Base-by-base conservation (phyloP, 305 asterid species). In the Fraxinus nigra region DNA sequence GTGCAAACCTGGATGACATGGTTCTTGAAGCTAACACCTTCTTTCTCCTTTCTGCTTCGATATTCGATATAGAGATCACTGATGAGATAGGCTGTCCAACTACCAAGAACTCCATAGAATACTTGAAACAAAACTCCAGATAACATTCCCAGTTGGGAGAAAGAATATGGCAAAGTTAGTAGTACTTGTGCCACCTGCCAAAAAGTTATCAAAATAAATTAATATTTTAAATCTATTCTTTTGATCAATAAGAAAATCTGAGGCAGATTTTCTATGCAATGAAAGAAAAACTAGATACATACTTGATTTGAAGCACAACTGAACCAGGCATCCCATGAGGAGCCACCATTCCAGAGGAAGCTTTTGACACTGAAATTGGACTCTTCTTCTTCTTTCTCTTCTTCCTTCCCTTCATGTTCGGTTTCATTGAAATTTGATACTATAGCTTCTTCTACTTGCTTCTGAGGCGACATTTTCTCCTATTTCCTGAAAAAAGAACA, bases 21-120 rank as follows among this genome's bases (percentile, higher is more conserved):
- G 86, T 92, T 95, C 34, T 93, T 92, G 93, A 92, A 95, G 92
- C 90, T 93, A 20, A 87, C 94, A 24, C 92, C 92, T 82, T 95
- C 97, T 63, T 93, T 92, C 77, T 95, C 98, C 88, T 93, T 95
- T 1, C 98, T 82, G 79, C 90, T 90, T 69, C 97, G 86, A 77
- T 93, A 95, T 84, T 95, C 98, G 0, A 95, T 79, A 82, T 95
- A 95, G 7, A 95, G 85, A 76, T 93, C 95, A 84, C 98, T 91
- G 80, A 95, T 95, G 3, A 95, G 92, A 82, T 95, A 95, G 22
- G 98, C 98, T 0, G 98, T 95, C 98, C 98, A 95, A 81, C 98
- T 92, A 0, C 98, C 98, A 35, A 95, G 10, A 59, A 95, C 8
- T 0, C 98, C 98, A 78, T 95, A 95, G 85, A 95, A 95, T 3